Conservation (phyloP, 495 filamentous ascomycete genomes). For the Penicillium bialowiezense region DNA sequence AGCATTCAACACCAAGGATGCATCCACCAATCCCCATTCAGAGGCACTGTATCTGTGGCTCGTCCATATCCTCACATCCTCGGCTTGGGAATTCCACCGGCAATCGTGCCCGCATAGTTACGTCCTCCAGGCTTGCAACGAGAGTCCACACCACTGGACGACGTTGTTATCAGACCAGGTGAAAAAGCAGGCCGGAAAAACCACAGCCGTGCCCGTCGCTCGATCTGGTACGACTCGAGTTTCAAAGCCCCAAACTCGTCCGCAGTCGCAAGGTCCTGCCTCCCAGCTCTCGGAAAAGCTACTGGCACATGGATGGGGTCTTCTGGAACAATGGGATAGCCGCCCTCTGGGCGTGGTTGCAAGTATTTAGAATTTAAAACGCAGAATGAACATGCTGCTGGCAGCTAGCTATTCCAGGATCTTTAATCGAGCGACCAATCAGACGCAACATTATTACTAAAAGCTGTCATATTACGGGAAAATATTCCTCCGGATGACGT, state of each 20-base stretch:
- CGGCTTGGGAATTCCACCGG: constrained; percentile 28
- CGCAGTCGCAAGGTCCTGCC: neutral
- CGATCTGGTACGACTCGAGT: neutral
- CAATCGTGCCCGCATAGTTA: constrained; percentile 32
- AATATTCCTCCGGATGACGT: constrained; percentile 26
- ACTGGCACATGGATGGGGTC: constrained; percentile 32
- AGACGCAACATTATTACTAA: constrained; percentile 13
- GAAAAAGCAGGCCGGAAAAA: constrained; percentile 2
- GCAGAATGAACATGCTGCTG: constrained; percentile 14
- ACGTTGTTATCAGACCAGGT: constrained; percentile 21
- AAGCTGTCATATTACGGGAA: constrained; percentile 1
- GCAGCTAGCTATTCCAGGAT: constrained; percentile 6
- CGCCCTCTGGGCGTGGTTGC: constrained; percentile 34
- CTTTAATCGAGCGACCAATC: constrained; percentile 11
- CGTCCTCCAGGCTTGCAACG: constrained; percentile 31
- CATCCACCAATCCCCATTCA: constrained; percentile 17
- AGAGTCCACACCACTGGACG: constrained; percentile 33
- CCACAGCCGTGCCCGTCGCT: neutral
- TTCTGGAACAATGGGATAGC: constrained; percentile 32
- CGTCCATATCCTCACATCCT: constrained; percentile 36
- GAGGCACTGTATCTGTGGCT: constrained; percentile 42
- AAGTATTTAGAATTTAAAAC: constrained; percentile 1
- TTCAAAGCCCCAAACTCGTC: neutral
- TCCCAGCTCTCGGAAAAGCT: constrained; percentile 19
- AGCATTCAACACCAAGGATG: constrained; percentile 18